A percentile compares a stretch with the other conserved stretches of the same genome.
These are phyloP conservation scores for Apophysomyces ossiformis DNA, from an alignment of 371 early-diverging fungal species.

Conservation along the genomic window DNA sequence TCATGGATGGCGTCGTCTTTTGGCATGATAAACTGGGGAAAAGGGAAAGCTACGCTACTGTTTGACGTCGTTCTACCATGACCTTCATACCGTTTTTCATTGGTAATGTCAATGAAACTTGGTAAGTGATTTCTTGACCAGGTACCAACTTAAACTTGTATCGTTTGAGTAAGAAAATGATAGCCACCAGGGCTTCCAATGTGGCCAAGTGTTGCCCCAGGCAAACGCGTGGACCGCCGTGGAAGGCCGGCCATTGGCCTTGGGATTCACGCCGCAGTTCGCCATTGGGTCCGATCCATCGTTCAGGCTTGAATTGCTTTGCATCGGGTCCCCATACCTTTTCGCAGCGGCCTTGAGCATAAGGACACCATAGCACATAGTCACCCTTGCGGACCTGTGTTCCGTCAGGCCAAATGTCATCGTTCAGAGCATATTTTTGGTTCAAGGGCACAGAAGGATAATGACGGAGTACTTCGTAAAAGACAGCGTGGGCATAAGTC, in stretches of 20 bases:
- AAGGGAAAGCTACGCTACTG: too few relatives aligned
- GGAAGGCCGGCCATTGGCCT: slow-evolving; percentile 52
- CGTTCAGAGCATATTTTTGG: slow-evolving; percentile 63
- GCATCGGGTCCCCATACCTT: slow-evolving; percentile 67
- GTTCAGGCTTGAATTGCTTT: slow-evolving; percentile 60
- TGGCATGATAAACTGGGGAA: too few relatives aligned
- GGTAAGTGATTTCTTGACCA: slow-evolving; percentile 43
- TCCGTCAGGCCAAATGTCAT: slow-evolving; percentile 75
- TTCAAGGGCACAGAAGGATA: slow-evolving; percentile 76
- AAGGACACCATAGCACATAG: slow-evolving; percentile 52
- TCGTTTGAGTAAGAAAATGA: slow-evolving; percentile 49
- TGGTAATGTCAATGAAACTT: slow-evolving; percentile 51
- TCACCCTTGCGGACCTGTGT: slow-evolving; percentile 60
- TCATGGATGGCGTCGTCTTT: too few relatives aligned
- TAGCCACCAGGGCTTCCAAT: slow-evolving; percentile 56
- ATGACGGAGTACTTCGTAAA: slow-evolving; percentile 70
- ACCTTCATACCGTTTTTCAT: slow-evolving; percentile 58
- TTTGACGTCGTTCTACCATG: slow-evolving; percentile 36
- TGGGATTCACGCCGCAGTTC: slow-evolving; percentile 34
- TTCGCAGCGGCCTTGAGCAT: slow-evolving; percentile 53
- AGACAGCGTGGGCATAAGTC: slow-evolving; percentile 63
- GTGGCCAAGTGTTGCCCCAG: slow-evolving; percentile 58
- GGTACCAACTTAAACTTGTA: slow-evolving; percentile 52
- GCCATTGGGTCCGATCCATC: slow-evolving; percentile 51
- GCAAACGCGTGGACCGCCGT: slow-evolving; percentile 54